A percentile compares a stretch with the other conserved stretches of the same genome.
These are phyloP conservation scores for Syzygium aromaticum DNA, from an alignment of 345 rosid species.

Conservation along the genomic window DNA sequence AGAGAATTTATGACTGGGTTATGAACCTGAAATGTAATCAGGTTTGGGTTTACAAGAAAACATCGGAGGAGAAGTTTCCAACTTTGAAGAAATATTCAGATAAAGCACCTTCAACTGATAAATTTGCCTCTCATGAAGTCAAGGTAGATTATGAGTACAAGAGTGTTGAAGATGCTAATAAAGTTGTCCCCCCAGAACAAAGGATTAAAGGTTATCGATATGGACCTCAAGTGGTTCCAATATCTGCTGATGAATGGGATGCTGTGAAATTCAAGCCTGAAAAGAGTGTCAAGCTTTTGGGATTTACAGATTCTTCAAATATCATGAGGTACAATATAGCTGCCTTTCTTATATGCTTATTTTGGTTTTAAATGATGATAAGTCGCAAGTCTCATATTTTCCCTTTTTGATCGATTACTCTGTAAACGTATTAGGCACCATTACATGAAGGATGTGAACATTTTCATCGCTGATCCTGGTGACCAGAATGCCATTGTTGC, in stretches of 20 bases:
- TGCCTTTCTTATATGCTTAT: slow-evolving; percentile 5
- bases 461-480: slow-evolving; percentile 78
- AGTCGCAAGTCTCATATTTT: neutral
- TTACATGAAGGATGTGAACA: slow-evolving; percentile 88
- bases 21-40: slow-evolving; percentile 2
- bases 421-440: slow-evolving; percentile 50
- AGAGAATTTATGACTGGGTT: neutral
- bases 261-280: slow-evolving; percentile 81
- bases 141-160: slow-evolving; percentile 79
- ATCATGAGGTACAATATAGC: slow-evolving; percentile 41
- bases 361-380: slow-evolving; percentile 3
- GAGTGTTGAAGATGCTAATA: slow-evolving; percentile 39
- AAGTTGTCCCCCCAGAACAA: slow-evolving; percentile 80
- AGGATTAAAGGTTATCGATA: slow-evolving; percentile 88
- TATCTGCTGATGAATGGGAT: slow-evolving; percentile 68
- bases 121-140: slow-evolving; percentile 78
- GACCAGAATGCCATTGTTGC: slow-evolving; percentile 51
- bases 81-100: slow-evolving; percentile 76
- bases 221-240: slow-evolving; percentile 95
- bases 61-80: slow-evolving; percentile 86
- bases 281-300: slow-evolving; percentile 84
- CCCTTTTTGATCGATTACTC: neutral
- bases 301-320: slow-evolving; percentile 73
- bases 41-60: slow-evolving; percentile 98
- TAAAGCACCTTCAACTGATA: slow-evolving; percentile 78